Conservation (phyloP, 768 basidiomycete genomes). For the Omphalotus guepiniiformis region DNA sequence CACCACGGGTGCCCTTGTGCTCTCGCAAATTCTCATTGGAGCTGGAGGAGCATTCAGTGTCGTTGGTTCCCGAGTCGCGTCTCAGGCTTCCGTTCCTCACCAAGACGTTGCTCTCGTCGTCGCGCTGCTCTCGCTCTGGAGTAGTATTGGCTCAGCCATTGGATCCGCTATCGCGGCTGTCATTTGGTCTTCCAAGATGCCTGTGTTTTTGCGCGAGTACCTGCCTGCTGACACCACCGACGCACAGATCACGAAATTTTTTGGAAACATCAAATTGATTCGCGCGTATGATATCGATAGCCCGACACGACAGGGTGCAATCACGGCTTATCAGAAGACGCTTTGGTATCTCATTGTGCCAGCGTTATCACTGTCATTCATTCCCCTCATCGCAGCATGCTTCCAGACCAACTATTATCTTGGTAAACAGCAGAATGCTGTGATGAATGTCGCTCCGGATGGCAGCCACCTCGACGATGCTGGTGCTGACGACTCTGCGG, state of each 20-base stretch:
- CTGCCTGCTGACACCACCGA: slow-evolving; percentile 12
- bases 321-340: slow-evolving; percentile 24
- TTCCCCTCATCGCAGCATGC: slow-evolving; percentile 33
- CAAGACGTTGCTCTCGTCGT: slow-evolving; percentile 45
- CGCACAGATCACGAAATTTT: slow-evolving; percentile 14
- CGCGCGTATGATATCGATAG: slow-evolving; percentile 11
- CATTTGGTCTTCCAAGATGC: slow-evolving; percentile 22
- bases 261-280: slow-evolving; percentile 13
- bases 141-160: slow-evolving; percentile 40
- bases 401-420: slow-evolving; percentile 36
- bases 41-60: slow-evolving; percentile 49
- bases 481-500: not conserved
- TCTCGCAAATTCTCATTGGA: slow-evolving; percentile 46
- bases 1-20: slow-evolving; percentile 32
- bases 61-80: slow-evolving; percentile 37
- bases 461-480: not conserved
- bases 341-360: slow-evolving; percentile 24
- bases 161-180: slow-evolving; percentile 36
- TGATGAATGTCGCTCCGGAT: slow-evolving; percentile 12
- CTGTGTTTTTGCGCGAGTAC: slow-evolving; percentile 18
- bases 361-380: slow-evolving; percentile 33
- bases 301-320: slow-evolving; percentile 7
- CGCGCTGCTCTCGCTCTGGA: slow-evolving; percentile 44
- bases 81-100: slow-evolving; percentile 48
- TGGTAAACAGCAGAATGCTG: slow-evolving; percentile 36